phyloP scores from a whole-genome alignment of 306 rosid species.

The Cucurbita maxima region DNA sequence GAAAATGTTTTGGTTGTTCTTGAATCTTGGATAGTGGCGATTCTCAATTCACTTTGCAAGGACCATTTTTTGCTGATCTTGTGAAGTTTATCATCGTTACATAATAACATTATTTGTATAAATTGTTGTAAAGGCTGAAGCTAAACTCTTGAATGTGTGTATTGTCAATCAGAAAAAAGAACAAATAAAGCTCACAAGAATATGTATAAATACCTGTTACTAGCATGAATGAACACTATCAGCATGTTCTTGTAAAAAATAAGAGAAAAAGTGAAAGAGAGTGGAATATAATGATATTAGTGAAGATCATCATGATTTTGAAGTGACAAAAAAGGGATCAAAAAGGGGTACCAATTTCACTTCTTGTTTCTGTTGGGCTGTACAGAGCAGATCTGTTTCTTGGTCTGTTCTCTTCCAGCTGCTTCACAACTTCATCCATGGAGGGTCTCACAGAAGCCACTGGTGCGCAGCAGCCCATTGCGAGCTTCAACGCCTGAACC shows the following conservation, averaged over 20 bases:
- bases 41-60: background rate
- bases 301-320: constrained; percentile 20
- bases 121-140: background rate
- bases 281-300: constrained; percentile 3
- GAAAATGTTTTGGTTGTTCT: constrained; percentile 76
- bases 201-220: constrained; percentile 8
- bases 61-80: background rate
- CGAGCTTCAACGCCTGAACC: constrained; percentile 81
- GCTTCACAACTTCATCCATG: constrained; percentile 96
- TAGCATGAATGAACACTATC: constrained; percentile 15
- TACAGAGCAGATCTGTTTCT: constrained; percentile 93
- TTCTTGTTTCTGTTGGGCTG: constrained; percentile 94
- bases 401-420: constrained; percentile 95
- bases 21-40: constrained; percentile 14
- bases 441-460: constrained; percentile 84
- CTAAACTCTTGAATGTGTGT: background rate
- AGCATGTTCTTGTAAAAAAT: constrained; percentile 14
- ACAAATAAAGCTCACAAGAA: background rate
- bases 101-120: background rate
- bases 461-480: constrained; percentile 99
- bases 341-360: constrained; percentile 93
- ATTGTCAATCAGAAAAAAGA: background rate
- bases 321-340: constrained; percentile 19
- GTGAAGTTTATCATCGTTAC: background rate
- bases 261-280: background rate